Conservation (phyloP, 2,329 filamentous ascomycete genomes). For the Fusarium xylarioides region DNA sequence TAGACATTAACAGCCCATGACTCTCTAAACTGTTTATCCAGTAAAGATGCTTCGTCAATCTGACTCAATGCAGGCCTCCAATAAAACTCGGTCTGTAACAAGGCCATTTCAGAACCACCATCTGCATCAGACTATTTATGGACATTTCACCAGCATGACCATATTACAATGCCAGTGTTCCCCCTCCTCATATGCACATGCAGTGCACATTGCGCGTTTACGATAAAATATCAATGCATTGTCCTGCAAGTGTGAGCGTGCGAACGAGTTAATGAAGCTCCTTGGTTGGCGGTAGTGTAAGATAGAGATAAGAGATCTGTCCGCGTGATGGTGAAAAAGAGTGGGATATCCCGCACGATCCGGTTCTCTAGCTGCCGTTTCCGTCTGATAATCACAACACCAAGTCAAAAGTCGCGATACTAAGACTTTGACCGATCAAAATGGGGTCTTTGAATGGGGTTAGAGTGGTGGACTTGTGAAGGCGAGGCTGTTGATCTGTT, state of each 20-base stretch:
- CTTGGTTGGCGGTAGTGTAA: background rate
- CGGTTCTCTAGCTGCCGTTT: conserved; percentile 22
- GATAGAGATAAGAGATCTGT: conserved; percentile 32
- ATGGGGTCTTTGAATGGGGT: background rate
- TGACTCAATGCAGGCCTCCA: background rate
- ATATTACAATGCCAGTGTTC: background rate
- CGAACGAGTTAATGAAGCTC: background rate
- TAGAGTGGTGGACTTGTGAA: background rate
- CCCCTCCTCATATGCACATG: background rate
- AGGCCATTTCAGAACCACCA: background rate
- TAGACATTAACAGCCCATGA: background rate
- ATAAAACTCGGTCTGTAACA: background rate
- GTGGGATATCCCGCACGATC: conserved; percentile 24
- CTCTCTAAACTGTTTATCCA: background rate
- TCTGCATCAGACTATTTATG: background rate
- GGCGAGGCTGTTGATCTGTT: background rate
- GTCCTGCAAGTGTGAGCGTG: background rate
- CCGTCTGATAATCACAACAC: conserved; percentile 23
- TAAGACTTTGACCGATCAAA: background rate
- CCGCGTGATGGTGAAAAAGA: conserved; percentile 26
- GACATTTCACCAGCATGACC: background rate
- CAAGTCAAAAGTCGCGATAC: conserved; percentile 16
- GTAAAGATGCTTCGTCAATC: background rate
- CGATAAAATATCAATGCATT: conserved; percentile 2
- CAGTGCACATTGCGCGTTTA: background rate